Base-by-base conservation (phyloP, 176 grass and related monocot genomes). In the Carex scoparia region DNA sequence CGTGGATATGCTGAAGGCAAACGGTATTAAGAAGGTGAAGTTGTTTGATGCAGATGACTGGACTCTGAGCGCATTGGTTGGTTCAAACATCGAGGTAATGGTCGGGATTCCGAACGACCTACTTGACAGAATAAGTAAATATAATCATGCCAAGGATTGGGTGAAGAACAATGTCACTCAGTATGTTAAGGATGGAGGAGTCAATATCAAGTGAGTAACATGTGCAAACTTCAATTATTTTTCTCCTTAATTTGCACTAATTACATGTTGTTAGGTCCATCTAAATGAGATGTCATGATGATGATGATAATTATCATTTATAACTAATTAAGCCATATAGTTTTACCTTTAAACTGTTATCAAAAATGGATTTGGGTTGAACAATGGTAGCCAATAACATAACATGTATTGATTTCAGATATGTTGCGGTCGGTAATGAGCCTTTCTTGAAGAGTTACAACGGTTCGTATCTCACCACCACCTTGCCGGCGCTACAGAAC, bases 401-500 rank as follows among this genome's bases (percentile, higher is more conserved):
- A 18, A 38, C 27, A 40, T 84, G 31, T 16, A 79, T 49, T 49
- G 10, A 11, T 81, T 16, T 69, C 87, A 95, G 94, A 77, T 97
- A 97, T 55, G 94, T 97, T 23, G 94, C 94, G 0, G 91, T 97
- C 31, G 94, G 94, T 35, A 97, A 97, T 0, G 94, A 97, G 88
- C 94, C 94, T 0, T 97, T 93, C 69, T 84, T 97, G 61, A 87
- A 85, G 84, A 84, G 77, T 9, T 97, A 97, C 89, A 97, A 97
- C 27, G 94, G 91, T 5, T 87, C 88, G 0, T 88, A 93, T 80
- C 87, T 97, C 62, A 69, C 86, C 65, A 91, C 86, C 0, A 93
- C 89, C 1, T 81, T 94, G 10, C 94, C 94, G 15, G 94, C 91
- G 7, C 86, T 97, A 2, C 92, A 91, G 81, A 97, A 97, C 91